These are phyloP conservation scores for Ophiocytium majus DNA, from an alignment of 352 stramenopile genomes.

Conservation along the genomic window DNA sequence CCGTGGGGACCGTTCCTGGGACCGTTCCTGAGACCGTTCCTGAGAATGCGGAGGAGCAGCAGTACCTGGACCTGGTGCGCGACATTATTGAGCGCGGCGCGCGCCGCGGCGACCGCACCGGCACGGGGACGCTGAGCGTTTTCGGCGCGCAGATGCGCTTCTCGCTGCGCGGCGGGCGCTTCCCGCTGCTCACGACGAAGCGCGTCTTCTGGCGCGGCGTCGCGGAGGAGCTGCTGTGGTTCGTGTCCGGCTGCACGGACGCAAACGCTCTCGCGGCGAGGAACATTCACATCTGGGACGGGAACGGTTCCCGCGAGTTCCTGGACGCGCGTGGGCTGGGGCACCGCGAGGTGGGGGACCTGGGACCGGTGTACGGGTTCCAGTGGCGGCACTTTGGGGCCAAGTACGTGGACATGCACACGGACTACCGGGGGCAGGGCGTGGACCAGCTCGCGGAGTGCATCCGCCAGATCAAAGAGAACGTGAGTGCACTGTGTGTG, in stretches of 20 bases:
- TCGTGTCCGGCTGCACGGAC: slow-evolving; percentile 94
- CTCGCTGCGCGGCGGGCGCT: slow-evolving; percentile 80
- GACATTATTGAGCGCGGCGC: slow-evolving; percentile 91
- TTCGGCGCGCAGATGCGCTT: slow-evolving; percentile 92
- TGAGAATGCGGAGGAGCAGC: slow-evolving; percentile 74
- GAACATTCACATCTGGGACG: slow-evolving; percentile 99
- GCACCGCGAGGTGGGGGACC: slow-evolving; percentile 91
- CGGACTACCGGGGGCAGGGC: slow-evolving; percentile 94
- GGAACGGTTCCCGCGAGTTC: slow-evolving; percentile 94
- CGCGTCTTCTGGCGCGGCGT: slow-evolving; percentile 97
- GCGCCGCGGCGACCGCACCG: slow-evolving; percentile 90
- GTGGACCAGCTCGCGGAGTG: slow-evolving; percentile 97
- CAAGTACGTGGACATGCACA: slow-evolving; percentile 94
- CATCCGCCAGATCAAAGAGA: slow-evolving; percentile 88
- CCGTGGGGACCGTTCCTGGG: no score
- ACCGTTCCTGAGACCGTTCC: no score
- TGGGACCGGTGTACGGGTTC: slow-evolving; percentile 85
- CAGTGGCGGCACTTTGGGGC: slow-evolving; percentile 99
- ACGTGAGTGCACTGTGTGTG: not conserved
- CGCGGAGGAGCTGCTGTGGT: slow-evolving; percentile 98
- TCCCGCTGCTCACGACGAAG: slow-evolving; percentile 99
- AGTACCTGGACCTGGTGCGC: slow-evolving; percentile 89
- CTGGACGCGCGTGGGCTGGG: slow-evolving; percentile 79
- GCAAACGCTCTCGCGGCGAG: slow-evolving; percentile 92
- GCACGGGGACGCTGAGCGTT: slow-evolving; percentile 95